Percentiles rank a stretch among this genome's conserved stretches.
These are phyloP conservation scores for Phyllosticta citrichinensis DNA, from an alignment of 2,329 filamentous ascomycete species.

Conservation along the genomic window DNA sequence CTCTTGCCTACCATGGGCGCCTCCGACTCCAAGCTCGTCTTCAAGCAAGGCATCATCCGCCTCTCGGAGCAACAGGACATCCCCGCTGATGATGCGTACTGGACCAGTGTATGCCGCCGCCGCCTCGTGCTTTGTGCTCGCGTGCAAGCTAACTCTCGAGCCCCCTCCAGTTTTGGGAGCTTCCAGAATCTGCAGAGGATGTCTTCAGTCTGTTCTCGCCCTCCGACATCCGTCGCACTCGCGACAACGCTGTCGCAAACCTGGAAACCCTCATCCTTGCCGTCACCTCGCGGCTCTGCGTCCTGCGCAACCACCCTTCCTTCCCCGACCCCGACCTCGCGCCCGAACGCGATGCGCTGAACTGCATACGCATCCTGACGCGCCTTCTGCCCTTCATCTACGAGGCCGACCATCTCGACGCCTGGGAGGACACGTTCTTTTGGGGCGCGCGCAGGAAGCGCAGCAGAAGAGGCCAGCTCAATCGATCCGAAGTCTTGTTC, in stretches of 20 bases:
- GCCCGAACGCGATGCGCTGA: conserved; percentile 76
- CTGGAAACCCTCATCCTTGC: conserved; percentile 81
- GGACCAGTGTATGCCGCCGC: conserved; percentile 63
- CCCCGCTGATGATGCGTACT: conserved; percentile 79
- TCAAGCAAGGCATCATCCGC: conserved; percentile 96
- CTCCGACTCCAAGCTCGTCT: conserved; percentile 96
- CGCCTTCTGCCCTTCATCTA: conserved; percentile 85
- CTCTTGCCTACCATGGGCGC: conserved; percentile 64
- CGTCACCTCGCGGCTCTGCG: conserved; percentile 70
- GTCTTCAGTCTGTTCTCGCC: conserved; percentile 93
- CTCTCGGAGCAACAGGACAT: conserved; percentile 88
- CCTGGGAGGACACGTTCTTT: conserved; percentile 91
- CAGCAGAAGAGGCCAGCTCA: conserved; percentile 30
- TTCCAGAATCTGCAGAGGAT: conserved; percentile 91
- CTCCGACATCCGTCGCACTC: conserved; percentile 66
- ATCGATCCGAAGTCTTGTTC: conserved; percentile 66
- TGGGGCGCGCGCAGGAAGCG: conserved; percentile 67
- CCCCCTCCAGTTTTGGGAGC: conserved; percentile 73
- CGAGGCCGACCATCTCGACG: conserved; percentile 70
- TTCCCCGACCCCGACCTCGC: conserved; percentile 83
- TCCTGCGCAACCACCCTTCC: conserved; percentile 77
- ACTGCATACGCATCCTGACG: conserved; percentile 87
- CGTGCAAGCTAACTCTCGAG: conserved; percentile 3
- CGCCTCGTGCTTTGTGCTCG: background rate
- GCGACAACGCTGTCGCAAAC: conserved; percentile 76